Evolutionary conservation across 805 yeast genomes (phyloP).

Genomic region (Grigorovia yakushimaensis): DNA sequence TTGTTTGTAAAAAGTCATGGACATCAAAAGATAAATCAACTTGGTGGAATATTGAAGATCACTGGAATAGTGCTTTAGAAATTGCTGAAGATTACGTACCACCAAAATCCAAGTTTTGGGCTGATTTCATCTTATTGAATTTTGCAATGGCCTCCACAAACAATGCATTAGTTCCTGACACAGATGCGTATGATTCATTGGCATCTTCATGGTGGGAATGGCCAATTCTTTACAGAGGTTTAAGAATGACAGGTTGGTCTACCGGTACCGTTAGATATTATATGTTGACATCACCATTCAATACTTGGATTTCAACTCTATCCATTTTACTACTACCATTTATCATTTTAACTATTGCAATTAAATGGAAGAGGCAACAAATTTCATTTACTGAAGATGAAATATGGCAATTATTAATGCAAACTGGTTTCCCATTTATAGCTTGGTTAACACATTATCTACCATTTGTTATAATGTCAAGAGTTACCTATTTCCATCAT

Average conservation of each 20-base stretch:
- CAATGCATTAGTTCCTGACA: constrained; percentile 71
- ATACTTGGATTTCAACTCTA: constrained; percentile 64
- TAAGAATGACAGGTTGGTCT: constrained; percentile 69
- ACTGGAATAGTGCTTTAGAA: constrained; percentile 49
- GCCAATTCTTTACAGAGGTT: constrained; percentile 72
- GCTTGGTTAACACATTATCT: constrained; percentile 86
- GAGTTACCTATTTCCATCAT: constrained; percentile 95
- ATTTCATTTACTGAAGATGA: constrained; percentile 34
- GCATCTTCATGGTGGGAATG: constrained; percentile 80
- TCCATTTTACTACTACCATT: constrained; percentile 45
- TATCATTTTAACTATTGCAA: constrained; percentile 32
- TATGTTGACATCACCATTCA: constrained; percentile 67
- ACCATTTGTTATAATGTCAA: constrained; percentile 88
- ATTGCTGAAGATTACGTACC: constrained; percentile 37
- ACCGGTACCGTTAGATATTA: constrained; percentile 48
- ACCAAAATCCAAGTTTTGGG: constrained; percentile 68
- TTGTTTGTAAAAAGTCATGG: constrained; percentile 67
- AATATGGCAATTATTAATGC: constrained; percentile 39
- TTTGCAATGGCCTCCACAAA: constrained; percentile 85
- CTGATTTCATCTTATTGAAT: constrained; percentile 65
- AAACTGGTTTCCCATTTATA: constrained; percentile 75
- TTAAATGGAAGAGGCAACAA: constrained; percentile 64
- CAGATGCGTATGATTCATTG: constrained; percentile 60
- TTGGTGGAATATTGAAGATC: constrained; percentile 81
- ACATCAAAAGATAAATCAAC: constrained; percentile 67